Evolutionary conservation across 352 stramenopile species (phyloP), one percentile per base, ranked within the genome.

Genomic region (Pythium guiyangense): DNA sequence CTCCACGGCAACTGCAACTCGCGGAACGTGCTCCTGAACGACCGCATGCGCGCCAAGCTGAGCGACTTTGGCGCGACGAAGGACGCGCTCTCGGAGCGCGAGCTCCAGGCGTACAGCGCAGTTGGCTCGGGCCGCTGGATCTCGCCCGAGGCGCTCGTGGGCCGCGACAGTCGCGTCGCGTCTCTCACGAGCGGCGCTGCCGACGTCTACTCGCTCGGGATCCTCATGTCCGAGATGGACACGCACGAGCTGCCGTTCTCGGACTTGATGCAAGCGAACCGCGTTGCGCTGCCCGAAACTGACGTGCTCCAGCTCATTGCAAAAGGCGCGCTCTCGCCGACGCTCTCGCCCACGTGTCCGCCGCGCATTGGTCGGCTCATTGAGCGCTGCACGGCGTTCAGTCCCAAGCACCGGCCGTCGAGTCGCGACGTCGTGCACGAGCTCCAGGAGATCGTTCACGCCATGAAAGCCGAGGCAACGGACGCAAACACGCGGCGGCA

Each of bases 41-140:
- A 48, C 29, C 54, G 56, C 15, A 25, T 66, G 11, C 31, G 42
- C 4, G 66, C 63, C 3, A 74, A 74, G 48, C 29, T 74, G 31
- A 62, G 59, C n/a, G 66, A 71, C 42, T 74, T 71, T 58, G 59
- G 55, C 18, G 35, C 63, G 84, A 90, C 35, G 35, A 40, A 6
- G 12, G 35, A 40, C n/a, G n/a, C n/a, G n/a, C n/a, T n/a, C n/a
- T n/a, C n/a, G n/a, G n/a, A n/a, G n/a, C n/a, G n/a, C 11, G 77
- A 90, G 45, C 70, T 84, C 29, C 71, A 79, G 50, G 74, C 73
- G 20, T 88, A 86, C 61, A 85, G 75, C 40, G 69, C 77, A 15
- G 73, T 88, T n/a, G 79, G 79, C 15, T 87, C 77, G 5, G 75
- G 75, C 8, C 73, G 77, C 10, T 90, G 79, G 79, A 86, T 88